A percentile compares a stretch with the other conserved stretches of the same genome.
These are phyloP conservation scores for Tulasnella calospora DNA, from an alignment of 768 basidiomycete genomes.

Conservation along the genomic window DNA sequence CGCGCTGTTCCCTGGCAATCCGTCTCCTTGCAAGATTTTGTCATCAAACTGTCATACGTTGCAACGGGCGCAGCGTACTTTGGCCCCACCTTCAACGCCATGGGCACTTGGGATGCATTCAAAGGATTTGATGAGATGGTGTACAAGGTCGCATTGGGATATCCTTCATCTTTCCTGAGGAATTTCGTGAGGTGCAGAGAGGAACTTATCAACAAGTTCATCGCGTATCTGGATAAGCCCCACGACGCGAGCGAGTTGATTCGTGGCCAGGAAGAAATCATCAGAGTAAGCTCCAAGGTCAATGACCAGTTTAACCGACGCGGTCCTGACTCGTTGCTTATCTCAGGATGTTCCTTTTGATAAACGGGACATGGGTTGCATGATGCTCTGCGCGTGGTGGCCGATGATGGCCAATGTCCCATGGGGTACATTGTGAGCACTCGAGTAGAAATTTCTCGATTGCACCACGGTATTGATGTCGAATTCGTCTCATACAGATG, in stretches of 20 bases:
- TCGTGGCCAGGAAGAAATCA: slow-evolving; percentile 11
- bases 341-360: slow-evolving; percentile 1
- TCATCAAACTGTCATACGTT: slow-evolving; percentile 16
- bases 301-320: neutral
- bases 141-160: slow-evolving; percentile 16
- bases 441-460: neutral
- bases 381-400: slow-evolving; percentile 18
- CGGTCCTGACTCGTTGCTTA: neutral
- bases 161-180: slow-evolving; percentile 15
- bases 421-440: slow-evolving; percentile 10
- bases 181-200: slow-evolving; percentile 2
- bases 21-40: slow-evolving; percentile 2
- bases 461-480: neutral
- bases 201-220: slow-evolving; percentile 5
- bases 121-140: slow-evolving; percentile 18
- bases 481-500: neutral
- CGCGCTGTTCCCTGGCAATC: slow-evolving; percentile 5
- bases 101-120: slow-evolving; percentile 5
- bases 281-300: neutral
- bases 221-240: slow-evolving; percentile 14
- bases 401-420: slow-evolving; percentile 21
- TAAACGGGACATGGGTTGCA: slow-evolving; percentile 11
- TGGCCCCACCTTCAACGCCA: slow-evolving; percentile 23
- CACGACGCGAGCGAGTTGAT: slow-evolving; percentile 15
- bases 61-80: slow-evolving; percentile 10